Evolutionary conservation across 257 asterid species (phyloP).

Genomic region (Gardenia jasminoides): DNA sequence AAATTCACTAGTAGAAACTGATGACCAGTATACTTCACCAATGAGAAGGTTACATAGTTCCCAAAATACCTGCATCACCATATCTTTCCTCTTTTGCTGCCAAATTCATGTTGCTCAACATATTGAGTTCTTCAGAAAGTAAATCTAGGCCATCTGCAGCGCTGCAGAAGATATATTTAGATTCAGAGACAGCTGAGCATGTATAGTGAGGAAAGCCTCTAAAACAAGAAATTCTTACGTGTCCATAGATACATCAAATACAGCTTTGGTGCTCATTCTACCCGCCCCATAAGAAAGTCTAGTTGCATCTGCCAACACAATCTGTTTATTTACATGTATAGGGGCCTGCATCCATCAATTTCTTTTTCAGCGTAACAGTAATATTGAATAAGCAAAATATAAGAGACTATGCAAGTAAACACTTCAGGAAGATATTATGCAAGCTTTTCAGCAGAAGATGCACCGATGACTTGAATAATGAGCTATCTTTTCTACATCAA

Average conservation of each 20-base stretch:
- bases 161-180: conserved; percentile 18
- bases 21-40: neutral
- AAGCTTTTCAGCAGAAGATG: conserved; percentile 5
- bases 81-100: conserved; percentile 42
- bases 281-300: conserved; percentile 33
- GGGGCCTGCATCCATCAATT: conserved; percentile 37
- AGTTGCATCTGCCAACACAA: conserved; percentile 41
- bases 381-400: neutral
- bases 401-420: neutral
- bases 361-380: neutral
- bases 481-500: neutral
- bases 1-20: neutral
- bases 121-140: conserved; percentile 37
- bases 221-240: conserved; percentile 25
- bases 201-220: conserved; percentile 1
- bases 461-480: neutral
- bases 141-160: conserved; percentile 45
- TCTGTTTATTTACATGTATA: conserved; percentile 37
- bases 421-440: neutral
- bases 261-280: conserved; percentile 25
- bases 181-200: conserved; percentile 3
- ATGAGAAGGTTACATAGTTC: neutral
- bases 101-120: conserved; percentile 34
- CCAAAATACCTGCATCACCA: conserved; percentile 40
- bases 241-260: conserved; percentile 39